A percentile compares a stretch with the other conserved stretches of the same genome.
These are phyloP conservation scores for Prunus mongolica DNA, from an alignment of 306 rosid species.

Conservation along the genomic window DNA sequence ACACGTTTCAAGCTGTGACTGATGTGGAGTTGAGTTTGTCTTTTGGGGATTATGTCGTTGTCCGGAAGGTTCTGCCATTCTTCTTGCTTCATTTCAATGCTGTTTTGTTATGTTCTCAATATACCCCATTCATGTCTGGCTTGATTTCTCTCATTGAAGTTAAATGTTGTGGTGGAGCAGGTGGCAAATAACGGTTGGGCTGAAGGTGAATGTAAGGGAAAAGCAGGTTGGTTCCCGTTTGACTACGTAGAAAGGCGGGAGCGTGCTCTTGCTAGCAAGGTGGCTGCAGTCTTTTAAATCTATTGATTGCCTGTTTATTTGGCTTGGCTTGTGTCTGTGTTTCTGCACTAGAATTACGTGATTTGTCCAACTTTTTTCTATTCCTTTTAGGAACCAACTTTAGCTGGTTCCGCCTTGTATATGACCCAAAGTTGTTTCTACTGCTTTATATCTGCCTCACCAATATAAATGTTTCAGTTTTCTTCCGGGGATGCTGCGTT, in stretches of 20 bases:
- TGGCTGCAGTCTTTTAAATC: slow-evolving; percentile 61
- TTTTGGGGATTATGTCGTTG: slow-evolving; percentile 63
- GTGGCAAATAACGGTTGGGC: slow-evolving; percentile 85
- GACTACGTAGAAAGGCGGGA: slow-evolving; percentile 76
- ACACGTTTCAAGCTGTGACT: slow-evolving; percentile 64
- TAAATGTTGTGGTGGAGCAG: slow-evolving; percentile 33
- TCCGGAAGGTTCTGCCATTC: slow-evolving; percentile 54
- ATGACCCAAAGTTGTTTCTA: slow-evolving; percentile 12
- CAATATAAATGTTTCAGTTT: neutral
- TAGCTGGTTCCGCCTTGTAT: slow-evolving; percentile 1
- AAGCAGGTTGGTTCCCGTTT: slow-evolving; percentile 87
- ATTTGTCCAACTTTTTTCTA: neutral
- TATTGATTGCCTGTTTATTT: neutral
- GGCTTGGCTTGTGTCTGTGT: neutral
- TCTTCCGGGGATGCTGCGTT: too few species aligned
- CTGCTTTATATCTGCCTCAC: neutral
- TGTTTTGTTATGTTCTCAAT: neutral
- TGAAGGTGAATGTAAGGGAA: slow-evolving; percentile 88
- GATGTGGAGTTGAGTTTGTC: slow-evolving; percentile 76
- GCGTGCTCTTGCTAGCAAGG: slow-evolving; percentile 79
- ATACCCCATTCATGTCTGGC: neutral
- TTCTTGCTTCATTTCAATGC: neutral
- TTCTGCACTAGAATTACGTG: neutral
- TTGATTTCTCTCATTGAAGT: neutral
- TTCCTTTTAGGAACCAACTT: too few species aligned